These are phyloP conservation scores for Tardiomyces depauwii DNA, from an alignment of 1,139 yeast genomes.

Conservation along the genomic window DNA sequence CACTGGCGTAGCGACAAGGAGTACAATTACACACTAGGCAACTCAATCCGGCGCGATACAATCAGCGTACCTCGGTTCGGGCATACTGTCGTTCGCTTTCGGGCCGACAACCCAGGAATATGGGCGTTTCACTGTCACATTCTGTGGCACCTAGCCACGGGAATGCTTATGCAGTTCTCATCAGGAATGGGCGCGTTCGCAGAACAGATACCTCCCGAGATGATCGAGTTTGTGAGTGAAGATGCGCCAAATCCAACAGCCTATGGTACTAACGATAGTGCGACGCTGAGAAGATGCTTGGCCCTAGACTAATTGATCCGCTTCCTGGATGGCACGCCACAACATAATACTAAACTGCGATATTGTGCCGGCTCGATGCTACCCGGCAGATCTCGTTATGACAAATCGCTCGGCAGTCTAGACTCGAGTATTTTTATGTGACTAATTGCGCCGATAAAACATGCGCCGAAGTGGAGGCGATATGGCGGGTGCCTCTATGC, in stretches of 20 bases:
- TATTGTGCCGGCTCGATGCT: no score
- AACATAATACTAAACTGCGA: no score
- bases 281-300: neutral
- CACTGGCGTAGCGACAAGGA: constrained; percentile 32
- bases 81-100: constrained; percentile 45
- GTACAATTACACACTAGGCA: constrained; percentile 41
- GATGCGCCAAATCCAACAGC: neutral
- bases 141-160: constrained; percentile 60
- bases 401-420: no score
- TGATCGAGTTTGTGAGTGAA: constrained; percentile 4
- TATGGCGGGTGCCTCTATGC: no score
- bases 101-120: constrained; percentile 62
- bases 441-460: no score
- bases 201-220: constrained; percentile 5
- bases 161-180: constrained; percentile 20
- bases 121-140: constrained; percentile 81
- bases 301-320: neutral
- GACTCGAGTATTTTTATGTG: no score
- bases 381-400: no score
- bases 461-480: no score
- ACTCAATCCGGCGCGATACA: constrained; percentile 57
- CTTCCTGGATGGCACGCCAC: neutral
- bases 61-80: constrained; percentile 49
- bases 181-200: constrained; percentile 11
- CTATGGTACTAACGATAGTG: neutral